Base-by-base conservation (phyloP, 768 basidiomycete species). In the Pisolithus tinctorius region DNA sequence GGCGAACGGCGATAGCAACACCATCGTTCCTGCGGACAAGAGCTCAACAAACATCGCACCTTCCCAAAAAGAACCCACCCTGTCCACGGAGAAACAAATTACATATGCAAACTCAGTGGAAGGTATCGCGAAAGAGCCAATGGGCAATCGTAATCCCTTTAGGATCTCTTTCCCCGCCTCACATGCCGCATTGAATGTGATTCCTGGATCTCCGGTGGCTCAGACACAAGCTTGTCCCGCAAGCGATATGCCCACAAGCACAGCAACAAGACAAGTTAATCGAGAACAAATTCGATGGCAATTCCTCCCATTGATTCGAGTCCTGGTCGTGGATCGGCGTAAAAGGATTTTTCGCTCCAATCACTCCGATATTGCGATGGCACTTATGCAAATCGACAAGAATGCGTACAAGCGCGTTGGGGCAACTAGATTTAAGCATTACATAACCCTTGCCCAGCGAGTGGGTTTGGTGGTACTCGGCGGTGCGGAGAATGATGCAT, bases 341-440 rank as follows among this genome's bases (percentile, higher is more conserved):
- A 66, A 63, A 6, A 75, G 75, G 4, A 52, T 61, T 26, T 0
- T 37, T 27, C 67, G 58, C 16, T 69, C 76, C 11, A 61, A 66
- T 4, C 74, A 76, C 16, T 72, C 75, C 14, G 52, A 7, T 1
- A 51, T 81, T 17, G 74, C 71, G 4, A 0, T 57, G 13, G 65
- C 68, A 16, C 61, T 81, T 1, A 5, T 57, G 16, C 45, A 59
- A 27, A 20, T 16, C 20, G 68, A 72, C 40, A 61, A 61, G 16
- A 42, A 55, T 27, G 42, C 56, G 30, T 69, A 71, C 49, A 44
- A 40, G 41, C 63, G 58, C 14, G 63, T 41, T 0, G 69, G 69
- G 3, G 66, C 58, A 48, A 49, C 39, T 0, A 60, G 8, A 36
- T 69, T 69, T 51, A 54, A 51, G 39, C 54, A 68, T 9, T 71